Percentiles rank a stretch among this genome's conserved stretches.
Conservation (phyloP, 306 rosid genomes). For the Vigna reflexopilosa region DNA sequence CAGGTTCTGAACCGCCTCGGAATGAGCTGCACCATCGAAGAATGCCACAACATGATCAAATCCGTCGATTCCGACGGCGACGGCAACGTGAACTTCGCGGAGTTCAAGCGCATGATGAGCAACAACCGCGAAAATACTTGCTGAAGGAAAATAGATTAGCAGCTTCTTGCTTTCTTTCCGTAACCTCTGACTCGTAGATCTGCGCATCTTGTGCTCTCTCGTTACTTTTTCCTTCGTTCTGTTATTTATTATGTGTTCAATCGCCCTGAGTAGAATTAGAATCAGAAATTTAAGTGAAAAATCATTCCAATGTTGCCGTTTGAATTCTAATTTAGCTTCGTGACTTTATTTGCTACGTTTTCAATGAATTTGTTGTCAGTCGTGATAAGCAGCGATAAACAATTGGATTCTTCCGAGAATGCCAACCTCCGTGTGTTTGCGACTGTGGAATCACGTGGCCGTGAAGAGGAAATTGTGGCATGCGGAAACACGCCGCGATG, state of each 20-base stretch:
- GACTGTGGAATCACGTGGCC: background rate
- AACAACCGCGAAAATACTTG: slow-evolving; percentile 28
- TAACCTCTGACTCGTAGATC: slow-evolving; percentile 37
- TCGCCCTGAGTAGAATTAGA: background rate
- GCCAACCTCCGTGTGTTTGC: background rate
- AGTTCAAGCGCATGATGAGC: slow-evolving; percentile 86
- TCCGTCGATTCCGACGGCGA: slow-evolving; percentile 90
- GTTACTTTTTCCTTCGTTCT: slow-evolving; percentile 3
- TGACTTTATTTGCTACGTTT: background rate
- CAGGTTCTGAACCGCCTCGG: slow-evolving; percentile 76
- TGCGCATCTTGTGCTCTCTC: background rate
- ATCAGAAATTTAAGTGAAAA: background rate
- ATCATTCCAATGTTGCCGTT: background rate
- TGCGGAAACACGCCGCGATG: background rate
- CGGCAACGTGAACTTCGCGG: slow-evolving; percentile 80
- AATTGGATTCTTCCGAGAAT: background rate
- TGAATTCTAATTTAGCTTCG: background rate
- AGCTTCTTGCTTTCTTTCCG: background rate
- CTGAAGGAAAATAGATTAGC: slow-evolving; percentile 8
- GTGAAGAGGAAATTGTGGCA: background rate
- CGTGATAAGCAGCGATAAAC: background rate
- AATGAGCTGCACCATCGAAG: slow-evolving; percentile 65
- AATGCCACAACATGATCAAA: slow-evolving; percentile 73
- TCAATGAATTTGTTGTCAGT: background rate
- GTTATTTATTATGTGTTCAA: background rate